Conservation (phyloP, 768 basidiomycete genomes). For the Tremella fuciformis region DNA sequence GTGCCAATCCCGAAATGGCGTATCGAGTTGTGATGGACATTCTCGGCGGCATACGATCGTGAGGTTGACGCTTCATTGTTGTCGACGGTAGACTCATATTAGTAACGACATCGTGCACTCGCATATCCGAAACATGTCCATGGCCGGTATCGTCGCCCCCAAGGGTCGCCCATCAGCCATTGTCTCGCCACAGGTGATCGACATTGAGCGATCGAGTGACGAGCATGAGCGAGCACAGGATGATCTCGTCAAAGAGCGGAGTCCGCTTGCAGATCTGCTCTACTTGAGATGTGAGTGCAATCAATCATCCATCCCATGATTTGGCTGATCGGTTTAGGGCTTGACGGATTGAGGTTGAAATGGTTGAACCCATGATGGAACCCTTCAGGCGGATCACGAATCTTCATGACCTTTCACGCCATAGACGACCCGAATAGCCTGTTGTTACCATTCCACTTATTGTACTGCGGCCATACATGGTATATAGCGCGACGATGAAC, state of each 20-base stretch:
- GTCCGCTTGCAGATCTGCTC: slow-evolving; percentile 91
- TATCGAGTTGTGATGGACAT: slow-evolving; percentile 87
- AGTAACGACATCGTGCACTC: slow-evolving; percentile 77
- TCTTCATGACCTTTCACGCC: too few species aligned
- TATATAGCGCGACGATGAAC: too few species aligned
- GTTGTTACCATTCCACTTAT: too few species aligned
- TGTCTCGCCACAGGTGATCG: slow-evolving; percentile 16
- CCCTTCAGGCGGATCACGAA: too few species aligned
- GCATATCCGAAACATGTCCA: slow-evolving; percentile 70
- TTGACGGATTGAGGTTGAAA: slow-evolving; percentile 84
- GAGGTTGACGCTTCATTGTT: slow-evolving; percentile 50
- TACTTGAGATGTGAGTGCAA: slow-evolving; percentile 73
- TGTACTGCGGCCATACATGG: too few species aligned
- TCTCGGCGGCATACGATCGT: slow-evolving; percentile 87
- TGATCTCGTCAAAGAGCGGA: slow-evolving; percentile 55
- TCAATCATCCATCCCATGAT: not conserved
- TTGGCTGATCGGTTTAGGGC: slow-evolving; percentile 52
- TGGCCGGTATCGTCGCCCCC: slow-evolving; percentile 65
- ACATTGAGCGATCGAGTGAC: slow-evolving; percentile 8
- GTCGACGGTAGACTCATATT: not conserved
- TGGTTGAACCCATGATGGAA: slow-evolving; percentile 55
- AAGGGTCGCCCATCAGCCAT: slow-evolving; percentile 60
- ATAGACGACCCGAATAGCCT: too few species aligned
- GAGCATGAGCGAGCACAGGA: slow-evolving; percentile 8
- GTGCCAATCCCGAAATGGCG: slow-evolving; percentile 76